phyloP scores from a whole-genome alignment of 371 early-diverging fungal genomes.

The Conidiobolus incongruus region DNA sequence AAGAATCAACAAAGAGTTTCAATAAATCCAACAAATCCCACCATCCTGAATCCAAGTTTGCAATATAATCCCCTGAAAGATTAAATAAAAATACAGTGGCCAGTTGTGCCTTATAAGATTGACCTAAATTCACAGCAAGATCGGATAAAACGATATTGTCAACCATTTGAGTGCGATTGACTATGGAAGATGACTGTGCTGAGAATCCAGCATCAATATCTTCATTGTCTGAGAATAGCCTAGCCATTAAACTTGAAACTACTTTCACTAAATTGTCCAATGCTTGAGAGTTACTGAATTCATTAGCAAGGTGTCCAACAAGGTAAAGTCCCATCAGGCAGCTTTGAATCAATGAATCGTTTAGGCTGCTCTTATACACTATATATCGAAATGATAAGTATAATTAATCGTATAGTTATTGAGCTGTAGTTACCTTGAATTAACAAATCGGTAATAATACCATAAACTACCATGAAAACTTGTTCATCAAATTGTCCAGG shows the following conservation, averaged over 20 bases:
- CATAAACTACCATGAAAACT: neutral
- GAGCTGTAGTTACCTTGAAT: neutral
- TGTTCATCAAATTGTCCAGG: neutral
- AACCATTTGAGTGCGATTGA: conserved; percentile 1
- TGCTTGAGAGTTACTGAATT: too few species aligned
- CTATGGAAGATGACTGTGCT: too few species aligned
- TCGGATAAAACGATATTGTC: neutral
- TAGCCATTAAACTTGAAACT: too few species aligned
- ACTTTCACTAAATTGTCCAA: too few species aligned
- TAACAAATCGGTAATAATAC: neutral
- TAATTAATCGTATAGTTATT: too few species aligned
- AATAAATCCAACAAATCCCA: conserved; percentile 3
- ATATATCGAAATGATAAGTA: too few species aligned
- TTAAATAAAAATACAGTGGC: conserved; percentile 1
- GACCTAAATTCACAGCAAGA: neutral
- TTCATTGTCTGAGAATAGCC: too few species aligned
- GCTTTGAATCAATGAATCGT: too few species aligned
- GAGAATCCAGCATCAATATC: too few species aligned
- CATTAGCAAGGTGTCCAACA: too few species aligned
- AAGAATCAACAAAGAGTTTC: conserved; percentile 1
- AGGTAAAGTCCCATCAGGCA: too few species aligned
- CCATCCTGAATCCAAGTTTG: neutral
- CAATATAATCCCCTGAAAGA: neutral
- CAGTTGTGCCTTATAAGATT: conserved; percentile 3
- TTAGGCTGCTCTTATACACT: too few species aligned